phyloP scores from a whole-genome alignment of 2,329 filamentous ascomycete genomes.

The Cladosporium sp. region DNA sequence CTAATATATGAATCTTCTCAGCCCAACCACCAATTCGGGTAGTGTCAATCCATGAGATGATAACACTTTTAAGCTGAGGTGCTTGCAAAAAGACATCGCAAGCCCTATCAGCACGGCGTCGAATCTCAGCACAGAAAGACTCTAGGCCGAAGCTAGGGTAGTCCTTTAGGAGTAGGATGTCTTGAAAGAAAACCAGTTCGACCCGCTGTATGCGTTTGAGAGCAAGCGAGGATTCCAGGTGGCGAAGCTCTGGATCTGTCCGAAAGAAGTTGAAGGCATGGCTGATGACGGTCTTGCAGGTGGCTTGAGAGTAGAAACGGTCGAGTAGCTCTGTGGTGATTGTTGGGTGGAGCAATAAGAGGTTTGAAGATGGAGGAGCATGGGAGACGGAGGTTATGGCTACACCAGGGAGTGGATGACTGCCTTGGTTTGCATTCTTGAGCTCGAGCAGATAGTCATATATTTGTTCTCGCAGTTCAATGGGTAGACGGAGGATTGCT shows the following conservation, averaged over 20 bases:
- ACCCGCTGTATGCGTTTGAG: conserved; percentile 32
- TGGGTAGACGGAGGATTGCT: conserved; percentile 36
- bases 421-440: conserved; percentile 4
- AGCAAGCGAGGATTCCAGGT: conserved; percentile 26
- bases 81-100: conserved; percentile 33
- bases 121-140: conserved; percentile 35
- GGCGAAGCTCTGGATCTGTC: conserved; percentile 34
- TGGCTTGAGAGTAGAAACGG: conserved; percentile 35
- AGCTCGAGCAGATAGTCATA: conserved; percentile 37
- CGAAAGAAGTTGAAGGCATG: conserved; percentile 42
- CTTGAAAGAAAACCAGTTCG: conserved; percentile 38
- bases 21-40: conserved; percentile 29
- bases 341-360: conserved; percentile 32
- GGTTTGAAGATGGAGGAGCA: conserved; percentile 26
- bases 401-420: conserved; percentile 18
- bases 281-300: conserved; percentile 36
- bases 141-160: conserved; percentile 36
- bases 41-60: conserved; percentile 37
- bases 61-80: conserved; percentile 26
- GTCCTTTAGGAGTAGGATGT: conserved; percentile 32
- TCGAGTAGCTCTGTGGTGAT: conserved; percentile 33
- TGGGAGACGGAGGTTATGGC: conserved; percentile 38
- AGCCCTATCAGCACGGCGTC: conserved; percentile 29
- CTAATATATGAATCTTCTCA: conserved; percentile 33
- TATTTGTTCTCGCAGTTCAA: conserved; percentile 44